Conservation (phyloP, 164 flowering plant genomes). For the Malania oleifera region DNA sequence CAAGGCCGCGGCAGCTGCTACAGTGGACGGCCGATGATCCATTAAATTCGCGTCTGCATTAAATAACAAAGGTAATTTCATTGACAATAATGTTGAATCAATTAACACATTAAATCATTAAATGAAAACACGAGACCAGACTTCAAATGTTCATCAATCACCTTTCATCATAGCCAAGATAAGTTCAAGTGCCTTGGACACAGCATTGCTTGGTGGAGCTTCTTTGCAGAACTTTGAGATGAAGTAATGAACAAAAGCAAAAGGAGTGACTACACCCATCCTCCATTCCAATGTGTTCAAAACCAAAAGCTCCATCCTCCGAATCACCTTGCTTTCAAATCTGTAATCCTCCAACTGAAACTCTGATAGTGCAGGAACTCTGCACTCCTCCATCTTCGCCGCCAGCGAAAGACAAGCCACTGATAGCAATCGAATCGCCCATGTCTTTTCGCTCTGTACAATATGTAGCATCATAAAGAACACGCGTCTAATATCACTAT, state of each 20-base stretch:
- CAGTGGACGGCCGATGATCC: conserved; percentile 50
- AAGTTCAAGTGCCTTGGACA: conserved; percentile 28
- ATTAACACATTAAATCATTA: neutral
- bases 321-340: conserved; percentile 43
- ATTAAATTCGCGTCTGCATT: conserved; percentile 39
- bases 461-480: conserved; percentile 10
- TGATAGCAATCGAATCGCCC: conserved; percentile 59
- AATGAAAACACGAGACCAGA: neutral
- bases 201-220: conserved; percentile 11
- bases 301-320: conserved; percentile 67
- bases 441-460: conserved; percentile 39
- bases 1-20: conserved; percentile 66
- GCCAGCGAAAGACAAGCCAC: conserved; percentile 58
- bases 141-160: conserved; percentile 12
- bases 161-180: conserved; percentile 44
- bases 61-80: conserved; percentile 3
- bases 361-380: conserved; percentile 39
- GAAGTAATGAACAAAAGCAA: conserved; percentile 49
- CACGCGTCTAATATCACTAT: neutral
- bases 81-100: neutral
- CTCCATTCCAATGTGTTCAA: conserved; percentile 68
- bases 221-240: conserved; percentile 31
- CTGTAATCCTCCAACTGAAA: conserved; percentile 30
- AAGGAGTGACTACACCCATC: conserved; percentile 59
- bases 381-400: conserved; percentile 71